Base-by-base conservation (phyloP, 2,329 filamentous ascomycete genomes). In the Diaporthe vexans region DNA sequence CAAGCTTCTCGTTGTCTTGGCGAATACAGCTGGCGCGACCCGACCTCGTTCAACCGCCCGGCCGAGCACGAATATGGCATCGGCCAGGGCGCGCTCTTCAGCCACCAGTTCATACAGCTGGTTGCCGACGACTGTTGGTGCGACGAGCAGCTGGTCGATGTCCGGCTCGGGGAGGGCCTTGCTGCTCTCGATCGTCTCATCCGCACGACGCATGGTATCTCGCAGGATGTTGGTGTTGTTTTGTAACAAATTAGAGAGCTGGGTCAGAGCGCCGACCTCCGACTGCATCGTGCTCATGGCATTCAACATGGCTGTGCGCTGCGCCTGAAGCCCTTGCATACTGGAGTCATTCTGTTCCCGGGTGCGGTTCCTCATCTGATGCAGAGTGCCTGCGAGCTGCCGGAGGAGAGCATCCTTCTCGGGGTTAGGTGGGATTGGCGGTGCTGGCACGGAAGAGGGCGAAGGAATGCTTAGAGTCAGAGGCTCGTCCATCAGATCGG, bases 371-470 rank as follows among this genome's bases (percentile, higher is more conserved):
- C 95, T 91, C 76, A 94, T 92, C 52, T 90, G 85, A 72, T 91
- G 87, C 4, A 98, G 86, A 0, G 92, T 90, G 73, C 89, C 87
- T 48, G 93, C 95, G 40, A 98, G 89, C 58, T 95, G 93, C 71
- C 90, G 89, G 4, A 98, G 88, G 21, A 98, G 90, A 26, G 94
- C 93, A 82, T 98, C 95, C 81, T 98, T 98, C 83, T 98, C 95
- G 0, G 97, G 97, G 79, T 99, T 99, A 0, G 95, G 95, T 0
- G 97, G 96, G 43, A 98, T 95, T 0, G 96, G 95, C 0, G 97
- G 96, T 0, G 95, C 91, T 8, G 93, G 88, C 10, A 91, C 81
- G 29, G 88, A 85, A 0, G 86, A 84, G 5, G 85, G 82, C 1
- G 86, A 83, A 3, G 89, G 86, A 17, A 89, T 84, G 21, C 85